phyloP scores from a whole-genome alignment of 2,329 filamentous ascomycete species.

The Trichoderma sp. region DNA sequence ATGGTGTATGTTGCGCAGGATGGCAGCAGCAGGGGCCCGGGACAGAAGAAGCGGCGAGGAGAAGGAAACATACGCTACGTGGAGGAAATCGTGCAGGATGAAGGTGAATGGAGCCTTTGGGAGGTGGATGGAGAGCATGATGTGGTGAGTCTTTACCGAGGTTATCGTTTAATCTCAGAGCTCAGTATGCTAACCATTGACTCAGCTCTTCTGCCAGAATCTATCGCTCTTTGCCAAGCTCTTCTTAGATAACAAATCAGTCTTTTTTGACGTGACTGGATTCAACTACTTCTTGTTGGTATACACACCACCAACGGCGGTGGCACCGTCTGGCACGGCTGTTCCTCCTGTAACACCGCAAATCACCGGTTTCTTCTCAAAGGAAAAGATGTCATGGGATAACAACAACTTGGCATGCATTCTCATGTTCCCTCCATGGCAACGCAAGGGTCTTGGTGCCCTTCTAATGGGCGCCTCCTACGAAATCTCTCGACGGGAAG shows the following conservation, averaged over 20 bases:
- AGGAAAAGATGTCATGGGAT: constrained; percentile 99
- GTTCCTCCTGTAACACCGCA: constrained; percentile 36
- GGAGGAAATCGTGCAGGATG: constrained; percentile 55
- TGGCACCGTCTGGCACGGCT: constrained; percentile 28
- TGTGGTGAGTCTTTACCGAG: constrained; percentile 55
- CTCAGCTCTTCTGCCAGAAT: constrained; percentile 85
- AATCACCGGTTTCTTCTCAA: constrained; percentile 96
- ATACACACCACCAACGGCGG: constrained; percentile 58
- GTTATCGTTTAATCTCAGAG: not conserved
- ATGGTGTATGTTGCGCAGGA: constrained; percentile 45
- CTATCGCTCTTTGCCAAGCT: constrained; percentile 95
- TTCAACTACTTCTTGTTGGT: constrained; percentile 96
- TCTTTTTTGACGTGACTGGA: constrained; percentile 93
- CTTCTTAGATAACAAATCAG: constrained; percentile 96
- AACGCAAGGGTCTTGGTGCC: constrained; percentile 84
- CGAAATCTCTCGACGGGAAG: constrained; percentile 83
- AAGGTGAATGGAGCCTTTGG: constrained; percentile 83
- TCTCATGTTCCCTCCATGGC: constrained; percentile 92
- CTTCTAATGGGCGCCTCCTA: constrained; percentile 93
- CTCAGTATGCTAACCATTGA: constrained; percentile 22
- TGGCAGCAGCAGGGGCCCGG: constrained; percentile 37
- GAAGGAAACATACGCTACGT: constrained; percentile 45
- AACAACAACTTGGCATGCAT: constrained; percentile 98
- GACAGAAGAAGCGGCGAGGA: constrained; percentile 45
- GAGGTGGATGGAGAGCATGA: constrained; percentile 90